Evolutionary conservation across 106 monocot genomes (phyloP).

Genomic region (Dendrobium catenatum): DNA sequence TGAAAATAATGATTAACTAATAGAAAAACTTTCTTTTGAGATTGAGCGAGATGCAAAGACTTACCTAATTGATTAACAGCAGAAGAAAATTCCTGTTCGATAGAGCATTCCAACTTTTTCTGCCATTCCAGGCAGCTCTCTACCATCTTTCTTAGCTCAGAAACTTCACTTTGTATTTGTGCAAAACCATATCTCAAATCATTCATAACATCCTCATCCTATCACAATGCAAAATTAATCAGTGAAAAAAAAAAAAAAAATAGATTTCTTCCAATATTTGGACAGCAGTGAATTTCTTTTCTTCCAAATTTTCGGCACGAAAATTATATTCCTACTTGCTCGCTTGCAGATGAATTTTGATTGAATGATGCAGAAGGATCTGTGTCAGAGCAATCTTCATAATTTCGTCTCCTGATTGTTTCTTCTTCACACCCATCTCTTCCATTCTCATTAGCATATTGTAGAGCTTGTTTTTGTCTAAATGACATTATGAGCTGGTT

Average conservation of each 20-base stretch:
- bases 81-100: constrained; percentile 32
- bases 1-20: not conserved
- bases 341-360: constrained; percentile 13
- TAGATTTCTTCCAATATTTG: not conserved
- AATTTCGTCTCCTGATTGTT: constrained; percentile 14
- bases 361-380: constrained; percentile 21
- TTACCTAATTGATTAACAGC: constrained; percentile 30
- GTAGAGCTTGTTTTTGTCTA: constrained; percentile 29
- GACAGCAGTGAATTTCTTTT: not conserved
- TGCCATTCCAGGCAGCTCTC: constrained; percentile 57
- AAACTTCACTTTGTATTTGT: constrained; percentile 38
- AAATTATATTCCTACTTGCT: constrained; percentile 14
- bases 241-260: too few relatives aligned
- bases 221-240: not conserved
- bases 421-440: constrained; percentile 18
- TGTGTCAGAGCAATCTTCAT: constrained; percentile 19
- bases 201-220: constrained; percentile 28
- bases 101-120: constrained; percentile 27
- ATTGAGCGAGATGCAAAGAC: not conserved
- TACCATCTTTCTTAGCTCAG: constrained; percentile 34
- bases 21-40: not conserved
- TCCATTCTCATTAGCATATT: constrained; percentile 14
- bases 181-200: constrained; percentile 37
- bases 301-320: not conserved
- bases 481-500: constrained; percentile 36